phyloP scores from a whole-genome alignment of 768 basidiomycete genomes.

The Krasilnikovozyma curviuscula region DNA sequence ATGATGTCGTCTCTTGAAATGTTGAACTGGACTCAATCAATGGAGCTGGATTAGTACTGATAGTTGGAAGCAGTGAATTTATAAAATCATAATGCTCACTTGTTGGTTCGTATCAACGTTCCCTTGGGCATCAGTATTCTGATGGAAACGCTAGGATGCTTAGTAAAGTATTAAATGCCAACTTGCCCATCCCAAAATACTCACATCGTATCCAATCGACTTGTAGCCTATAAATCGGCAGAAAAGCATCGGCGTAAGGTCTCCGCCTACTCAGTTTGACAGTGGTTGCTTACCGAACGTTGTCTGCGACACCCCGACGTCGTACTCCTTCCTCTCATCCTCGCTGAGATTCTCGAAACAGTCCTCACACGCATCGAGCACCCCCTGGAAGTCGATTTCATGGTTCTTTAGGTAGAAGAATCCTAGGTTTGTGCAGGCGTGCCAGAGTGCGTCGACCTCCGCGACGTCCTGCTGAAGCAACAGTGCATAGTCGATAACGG shows the following conservation, averaged over 20 bases:
- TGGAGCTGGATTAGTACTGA: background rate
- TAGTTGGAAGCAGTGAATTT: background rate
- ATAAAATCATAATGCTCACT: background rate
- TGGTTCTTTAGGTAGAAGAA: conserved; percentile 54
- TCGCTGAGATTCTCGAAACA: conserved; percentile 37
- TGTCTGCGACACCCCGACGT: conserved; percentile 3
- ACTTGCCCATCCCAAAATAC: too few relatives aligned
- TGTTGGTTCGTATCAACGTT: conserved; percentile 3
- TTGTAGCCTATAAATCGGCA: background rate
- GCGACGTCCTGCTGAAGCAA: conserved; percentile 28
- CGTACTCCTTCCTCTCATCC: conserved; percentile 36
- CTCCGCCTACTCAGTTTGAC: background rate
- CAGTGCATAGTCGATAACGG: conserved; percentile 38
- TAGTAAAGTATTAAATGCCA: too few relatives aligned
- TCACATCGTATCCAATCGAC: conserved; percentile 3
- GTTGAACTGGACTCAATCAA: conserved; percentile 8
- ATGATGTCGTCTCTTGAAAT: background rate
- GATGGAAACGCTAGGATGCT: too few relatives aligned
- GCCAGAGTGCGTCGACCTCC: conserved; percentile 39
- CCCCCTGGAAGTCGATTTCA: conserved; percentile 33
- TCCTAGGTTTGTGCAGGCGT: conserved; percentile 39
- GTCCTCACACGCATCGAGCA: conserved; percentile 41
- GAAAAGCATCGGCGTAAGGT: background rate
- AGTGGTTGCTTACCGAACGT: conserved; percentile 1
- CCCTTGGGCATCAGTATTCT: too few relatives aligned